Evolutionary conservation across 2,329 filamentous ascomycete genomes (phyloP).

Genomic region (Ceratocystis lukuohia): DNA sequence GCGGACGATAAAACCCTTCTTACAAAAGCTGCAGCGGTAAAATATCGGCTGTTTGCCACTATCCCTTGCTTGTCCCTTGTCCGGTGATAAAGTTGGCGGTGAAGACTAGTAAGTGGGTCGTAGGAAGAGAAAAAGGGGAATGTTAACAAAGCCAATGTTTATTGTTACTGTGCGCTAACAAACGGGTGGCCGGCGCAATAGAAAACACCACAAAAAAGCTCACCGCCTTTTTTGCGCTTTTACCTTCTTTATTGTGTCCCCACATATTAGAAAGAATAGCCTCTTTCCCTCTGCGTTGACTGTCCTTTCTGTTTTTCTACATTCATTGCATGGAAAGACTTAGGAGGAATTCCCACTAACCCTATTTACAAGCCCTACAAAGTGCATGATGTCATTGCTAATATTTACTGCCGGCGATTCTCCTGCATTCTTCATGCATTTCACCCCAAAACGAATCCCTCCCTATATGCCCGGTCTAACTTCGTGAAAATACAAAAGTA

Average conservation of each 20-base stretch:
- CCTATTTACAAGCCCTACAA: not conserved
- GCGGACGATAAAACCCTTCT: too few species aligned
- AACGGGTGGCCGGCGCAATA: not conserved
- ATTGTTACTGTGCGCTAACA: not conserved
- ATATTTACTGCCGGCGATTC: not conserved
- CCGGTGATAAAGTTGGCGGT: not conserved
- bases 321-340: not conserved
- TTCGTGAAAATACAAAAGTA: too few species aligned
- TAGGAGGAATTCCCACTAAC: not conserved
- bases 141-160: slow-evolving; percentile 1
- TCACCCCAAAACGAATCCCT: not conserved
- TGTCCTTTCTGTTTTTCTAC: not conserved
- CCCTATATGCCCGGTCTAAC: not conserved
- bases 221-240: not conserved
- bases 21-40: not conserved
- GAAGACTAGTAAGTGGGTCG: not conserved
- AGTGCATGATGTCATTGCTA: not conserved
- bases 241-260: not conserved
- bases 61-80: not conserved
- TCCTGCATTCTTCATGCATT: not conserved
- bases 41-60: not conserved
- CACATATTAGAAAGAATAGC: too few species aligned
- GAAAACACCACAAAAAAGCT: not conserved
- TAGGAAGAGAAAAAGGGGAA: not conserved
- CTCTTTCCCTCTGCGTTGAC: not conserved